Evolutionary conservation across 2,329 filamentous ascomycete genomes (phyloP).

Genomic region (Aspergillus nomiae): DNA sequence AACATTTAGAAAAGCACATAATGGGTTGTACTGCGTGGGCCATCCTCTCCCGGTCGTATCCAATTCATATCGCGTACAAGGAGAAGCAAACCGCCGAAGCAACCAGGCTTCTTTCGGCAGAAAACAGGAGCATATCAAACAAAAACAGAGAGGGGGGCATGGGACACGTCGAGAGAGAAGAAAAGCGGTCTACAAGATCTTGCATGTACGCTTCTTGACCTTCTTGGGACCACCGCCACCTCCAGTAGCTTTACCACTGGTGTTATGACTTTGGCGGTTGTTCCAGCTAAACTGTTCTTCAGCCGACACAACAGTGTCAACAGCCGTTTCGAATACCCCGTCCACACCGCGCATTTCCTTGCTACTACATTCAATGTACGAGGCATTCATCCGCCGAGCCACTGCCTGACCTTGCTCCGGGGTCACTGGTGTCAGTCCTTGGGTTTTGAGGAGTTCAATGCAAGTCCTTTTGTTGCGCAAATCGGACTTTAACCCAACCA

Average conservation of each 20-base stretch:
- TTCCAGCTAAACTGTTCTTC: constrained; percentile 61
- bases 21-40: constrained; percentile 8
- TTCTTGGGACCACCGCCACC: constrained; percentile 53
- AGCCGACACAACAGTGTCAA: constrained; percentile 84
- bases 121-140: constrained; percentile 17
- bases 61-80: constrained; percentile 26
- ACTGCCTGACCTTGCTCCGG: constrained; percentile 85
- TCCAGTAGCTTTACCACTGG: constrained; percentile 34
- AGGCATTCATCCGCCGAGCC: constrained; percentile 88
- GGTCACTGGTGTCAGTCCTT: constrained; percentile 93
- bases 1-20: constrained; percentile 16
- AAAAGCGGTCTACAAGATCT: constrained; percentile 63
- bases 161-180: constrained; percentile 8
- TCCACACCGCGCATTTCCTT: constrained; percentile 97
- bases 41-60: constrained; percentile 3
- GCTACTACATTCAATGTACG: constrained; percentile 97
- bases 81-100: constrained; percentile 30
- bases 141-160: constrained; percentile 1
- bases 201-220: constrained; percentile 84
- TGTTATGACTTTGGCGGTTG: constrained; percentile 21
- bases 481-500: constrained; percentile 96
- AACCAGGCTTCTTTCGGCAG: constrained; percentile 37
- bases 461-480: constrained; percentile 93
- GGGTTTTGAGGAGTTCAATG: constrained; percentile 97
- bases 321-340: constrained; percentile 91